Conservation (phyloP, 1,139 yeast genomes). For the Debaryomyces robertsiae region DNA sequence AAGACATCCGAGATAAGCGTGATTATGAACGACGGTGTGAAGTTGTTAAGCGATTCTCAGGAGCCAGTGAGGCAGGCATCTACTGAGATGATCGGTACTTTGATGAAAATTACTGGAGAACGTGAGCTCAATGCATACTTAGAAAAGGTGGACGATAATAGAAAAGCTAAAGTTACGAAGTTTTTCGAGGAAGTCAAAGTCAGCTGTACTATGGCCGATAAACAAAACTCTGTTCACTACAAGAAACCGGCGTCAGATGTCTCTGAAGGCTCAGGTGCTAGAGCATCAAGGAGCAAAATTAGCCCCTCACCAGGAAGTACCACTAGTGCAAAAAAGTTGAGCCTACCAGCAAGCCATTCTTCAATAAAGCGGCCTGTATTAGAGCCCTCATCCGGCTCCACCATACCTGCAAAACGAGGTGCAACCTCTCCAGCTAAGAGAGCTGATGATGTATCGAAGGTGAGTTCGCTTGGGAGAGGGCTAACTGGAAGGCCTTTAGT, state of each 20-base stretch:
- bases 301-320: slow-evolving; percentile 10
- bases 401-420: slow-evolving; percentile 63
- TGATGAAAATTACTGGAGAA: slow-evolving; percentile 82
- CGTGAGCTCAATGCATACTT: slow-evolving; percentile 61
- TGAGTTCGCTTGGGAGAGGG: slow-evolving; percentile 36
- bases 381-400: slow-evolving; percentile 21
- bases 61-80: slow-evolving; percentile 83
- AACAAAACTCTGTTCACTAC: neutral
- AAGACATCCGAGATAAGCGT: slow-evolving; percentile 53
- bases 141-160: slow-evolving; percentile 73
- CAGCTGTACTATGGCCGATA: slow-evolving; percentile 28
- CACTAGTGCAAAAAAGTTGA: slow-evolving; percentile 10
- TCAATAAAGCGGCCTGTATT: slow-evolving; percentile 14
- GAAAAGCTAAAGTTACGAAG: slow-evolving; percentile 67
- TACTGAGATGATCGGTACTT: slow-evolving; percentile 76
- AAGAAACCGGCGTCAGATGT: too few species aligned
- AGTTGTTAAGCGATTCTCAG: slow-evolving; percentile 76
- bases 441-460: slow-evolving; percentile 30
- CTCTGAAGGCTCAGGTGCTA: too few species aligned
- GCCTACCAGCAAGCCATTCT: slow-evolving; percentile 10
- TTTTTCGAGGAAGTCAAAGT: slow-evolving; percentile 61
- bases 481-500: slow-evolving; percentile 42
- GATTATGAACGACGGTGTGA: slow-evolving; percentile 58
- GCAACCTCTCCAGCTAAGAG: slow-evolving; percentile 69
- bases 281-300: slow-evolving; percentile 14